A percentile compares a stretch with the other conserved stretches of the same genome.
These are phyloP conservation scores for Coemansia sp. DNA, from an alignment of 192 early-diverging fungal species.

Conservation along the genomic window DNA sequence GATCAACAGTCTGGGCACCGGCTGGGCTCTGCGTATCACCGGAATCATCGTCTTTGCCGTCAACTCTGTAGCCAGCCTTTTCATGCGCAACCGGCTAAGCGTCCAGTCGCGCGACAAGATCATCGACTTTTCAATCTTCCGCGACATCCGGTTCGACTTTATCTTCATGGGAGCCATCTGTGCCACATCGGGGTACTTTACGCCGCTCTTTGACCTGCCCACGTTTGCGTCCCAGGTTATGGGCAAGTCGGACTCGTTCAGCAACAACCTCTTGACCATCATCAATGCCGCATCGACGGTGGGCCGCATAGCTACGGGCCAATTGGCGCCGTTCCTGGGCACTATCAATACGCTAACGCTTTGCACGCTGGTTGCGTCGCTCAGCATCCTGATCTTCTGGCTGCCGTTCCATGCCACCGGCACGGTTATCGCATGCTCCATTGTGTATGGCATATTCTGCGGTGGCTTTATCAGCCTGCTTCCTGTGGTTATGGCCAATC, in stretches of 20 bases:
- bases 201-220: slow-evolving; percentile 59
- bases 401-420: slow-evolving; percentile 51
- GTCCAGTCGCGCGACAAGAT: slow-evolving; percentile 31
- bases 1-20: slow-evolving; percentile 50
- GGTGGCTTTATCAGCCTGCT: slow-evolving; percentile 58
- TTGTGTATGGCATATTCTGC: slow-evolving; percentile 59
- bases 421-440: slow-evolving; percentile 47
- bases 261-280: slow-evolving; percentile 61
- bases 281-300: slow-evolving; percentile 65
- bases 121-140: slow-evolving; percentile 48
- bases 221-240: slow-evolving; percentile 34
- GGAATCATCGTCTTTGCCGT: slow-evolving; percentile 51
- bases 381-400: slow-evolving; percentile 57
- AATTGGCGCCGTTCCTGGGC: slow-evolving; percentile 58
- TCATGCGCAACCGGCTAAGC: slow-evolving; percentile 38
- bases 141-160: slow-evolving; percentile 48
- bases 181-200: slow-evolving; percentile 57
- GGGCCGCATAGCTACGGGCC: slow-evolving; percentile 62
- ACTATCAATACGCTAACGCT: slow-evolving; percentile 60
- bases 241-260: slow-evolving; percentile 43
- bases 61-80: slow-evolving; percentile 39
- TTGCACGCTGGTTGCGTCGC: slow-evolving; percentile 44
- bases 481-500: slow-evolving; percentile 57
- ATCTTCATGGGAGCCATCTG: slow-evolving; percentile 50
- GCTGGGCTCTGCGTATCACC: slow-evolving; percentile 57